Evolutionary conservation across 2,329 filamentous ascomycete species (phyloP), one percentile per base, ranked within the genome.

Genomic region (Scedosporium minutisporum): DNA sequence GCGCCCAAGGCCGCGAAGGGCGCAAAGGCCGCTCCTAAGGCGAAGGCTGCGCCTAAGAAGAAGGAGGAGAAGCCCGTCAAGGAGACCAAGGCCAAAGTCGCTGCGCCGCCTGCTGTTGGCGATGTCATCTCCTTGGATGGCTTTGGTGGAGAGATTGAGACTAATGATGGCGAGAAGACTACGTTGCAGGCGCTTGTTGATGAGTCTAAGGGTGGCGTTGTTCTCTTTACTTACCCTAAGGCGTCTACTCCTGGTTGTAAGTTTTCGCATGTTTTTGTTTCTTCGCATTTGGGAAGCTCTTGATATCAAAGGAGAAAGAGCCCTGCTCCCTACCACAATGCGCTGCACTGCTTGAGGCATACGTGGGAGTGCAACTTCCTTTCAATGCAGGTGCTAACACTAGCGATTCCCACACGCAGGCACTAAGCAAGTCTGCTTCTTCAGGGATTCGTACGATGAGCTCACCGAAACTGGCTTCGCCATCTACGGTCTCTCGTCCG

Each of bases 181-280:
- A 91, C 86, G 1, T 79, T 99, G 64, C 88, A 91, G 77, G 80
- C 86, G 68, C 85, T 99, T 25, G 83, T 97, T 58, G 88, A 91
- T 60, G 84, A 89, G 71, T 96, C 92, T 82, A 87, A 90, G 77
- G 81, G 84, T 42, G 95, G 93, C 27, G 89, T 97, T 53, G 91
- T 96, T 41, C 78, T 97, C 33, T 97, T 99, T 75, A 97, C 93
- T 38, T 97, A 97, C 72, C 95, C 95, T 64, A 96, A 90, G 77
- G 95, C 95, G 12, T 95, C 89, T 29, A 99, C 95, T 23, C 91
- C 91, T 44, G 93, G 93, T 66, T 97, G 93, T 96, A 86, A 84
- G 91, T 73, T 63, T 18, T 66, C 97, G 93, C 96, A 86, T 84
- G 91, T 73, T 23, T 63, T 16, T 33, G 6, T 25, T 38, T 38